phyloP scores from a whole-genome alignment of 2,329 filamentous ascomycete species.

The Grosmannia huntii region DNA sequence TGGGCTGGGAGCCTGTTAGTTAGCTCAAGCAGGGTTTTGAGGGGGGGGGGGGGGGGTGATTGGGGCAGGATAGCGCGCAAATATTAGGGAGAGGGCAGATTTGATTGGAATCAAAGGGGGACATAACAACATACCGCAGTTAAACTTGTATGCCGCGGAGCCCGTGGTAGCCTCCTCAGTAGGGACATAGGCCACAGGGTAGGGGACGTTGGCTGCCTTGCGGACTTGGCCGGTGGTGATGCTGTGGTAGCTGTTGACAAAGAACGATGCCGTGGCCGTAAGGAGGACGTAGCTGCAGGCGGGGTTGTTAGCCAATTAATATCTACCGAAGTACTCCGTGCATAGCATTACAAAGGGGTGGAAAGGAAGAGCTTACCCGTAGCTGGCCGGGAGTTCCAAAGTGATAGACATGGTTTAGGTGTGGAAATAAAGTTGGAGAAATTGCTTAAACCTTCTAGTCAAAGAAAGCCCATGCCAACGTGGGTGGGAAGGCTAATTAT shows the following conservation, averaged over 20 bases:
- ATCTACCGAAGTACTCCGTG: neutral
- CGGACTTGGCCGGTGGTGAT: constrained; percentile 34
- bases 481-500: neutral
- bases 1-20: constrained; percentile 27
- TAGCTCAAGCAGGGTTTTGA: too few species aligned
- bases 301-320: neutral
- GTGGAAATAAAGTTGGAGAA: neutral
- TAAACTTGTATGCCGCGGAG: constrained; percentile 43
- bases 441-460: neutral
- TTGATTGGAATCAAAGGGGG: too few species aligned
- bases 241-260: constrained; percentile 43
- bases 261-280: constrained; percentile 41
- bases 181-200: constrained; percentile 44
- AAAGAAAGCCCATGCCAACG: neutral
- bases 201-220: constrained; percentile 38
- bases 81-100: too few species aligned
- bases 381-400: constrained; percentile 8
- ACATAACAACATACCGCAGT: constrained; percentile 35
- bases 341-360: too few species aligned
- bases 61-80: too few species aligned
- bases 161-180: constrained; percentile 41
- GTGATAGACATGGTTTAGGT: constrained; percentile 4
- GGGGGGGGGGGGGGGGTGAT: too few species aligned
- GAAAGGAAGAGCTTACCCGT: constrained; percentile 5
- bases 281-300: constrained; percentile 46